phyloP scores from a whole-genome alignment of 306 rosid species.

The Dryas octopetala region DNA sequence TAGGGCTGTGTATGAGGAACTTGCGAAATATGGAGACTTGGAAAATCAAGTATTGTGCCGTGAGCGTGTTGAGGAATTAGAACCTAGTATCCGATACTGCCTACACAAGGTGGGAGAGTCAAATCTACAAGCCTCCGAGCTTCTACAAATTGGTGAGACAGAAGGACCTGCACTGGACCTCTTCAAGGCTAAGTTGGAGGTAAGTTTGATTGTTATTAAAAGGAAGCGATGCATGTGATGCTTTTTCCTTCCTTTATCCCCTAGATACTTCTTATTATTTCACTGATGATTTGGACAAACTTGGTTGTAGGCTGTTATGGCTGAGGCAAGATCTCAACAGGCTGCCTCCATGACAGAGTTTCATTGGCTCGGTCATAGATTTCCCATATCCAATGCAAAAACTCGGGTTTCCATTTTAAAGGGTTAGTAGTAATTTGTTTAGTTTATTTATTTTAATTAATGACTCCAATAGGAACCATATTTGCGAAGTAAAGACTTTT shows the following conservation, averaged over 20 bases:
- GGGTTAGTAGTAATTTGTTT: conserved; percentile 55
- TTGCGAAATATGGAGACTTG: conserved; percentile 93
- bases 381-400: conserved; percentile 93
- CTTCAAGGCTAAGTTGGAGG: conserved; percentile 93
- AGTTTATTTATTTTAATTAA: neutral
- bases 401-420: conserved; percentile 90
- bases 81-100: conserved; percentile 93
- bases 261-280: neutral
- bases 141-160: conserved; percentile 87
- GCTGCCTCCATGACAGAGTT: conserved; percentile 99
- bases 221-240: conserved; percentile 2
- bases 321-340: conserved; percentile 99
- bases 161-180: conserved; percentile 99
- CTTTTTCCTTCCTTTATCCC: conserved; percentile 2
- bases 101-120: conserved; percentile 89
- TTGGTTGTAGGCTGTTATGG: conserved; percentile 85
- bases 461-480: neutral
- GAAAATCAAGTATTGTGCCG: conserved; percentile 95
- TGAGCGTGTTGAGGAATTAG: conserved; percentile 96
- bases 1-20: conserved; percentile 95
- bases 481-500: neutral
- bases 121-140: conserved; percentile 91
- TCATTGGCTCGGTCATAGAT: conserved; percentile 91
- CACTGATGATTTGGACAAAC: conserved; percentile 12
- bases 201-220: conserved; percentile 35